Evolutionary conservation across 2,329 filamentous ascomycete genomes (phyloP), one percentile per base, ranked within the genome.

Genomic region (Aaosphaeria arxii): DNA sequence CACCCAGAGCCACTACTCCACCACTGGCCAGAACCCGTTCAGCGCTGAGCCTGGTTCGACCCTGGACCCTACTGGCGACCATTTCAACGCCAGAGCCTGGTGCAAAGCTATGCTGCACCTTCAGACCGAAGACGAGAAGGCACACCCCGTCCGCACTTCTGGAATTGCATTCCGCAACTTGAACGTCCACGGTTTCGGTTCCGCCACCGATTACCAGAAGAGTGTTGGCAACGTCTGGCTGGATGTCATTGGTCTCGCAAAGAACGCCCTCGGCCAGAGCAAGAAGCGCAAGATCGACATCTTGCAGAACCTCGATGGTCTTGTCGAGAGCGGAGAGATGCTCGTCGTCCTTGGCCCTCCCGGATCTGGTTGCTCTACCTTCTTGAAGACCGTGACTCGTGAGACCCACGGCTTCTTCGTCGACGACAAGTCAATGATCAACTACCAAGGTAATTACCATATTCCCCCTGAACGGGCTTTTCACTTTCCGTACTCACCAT

Each of bases 331-430:
- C 51, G 87, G 87, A 40, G 87, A 90, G 74, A 88, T 90, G 84
- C 71, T 89, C 30, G 84, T 89, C 11, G 87, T 89, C 2, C 77
- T 90, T 32, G 87, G 87, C 11, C 86, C 86, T 47, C 87, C 87
- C 2, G 76, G 73, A 50, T 77, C 75, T 51, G 87, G 87, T 46
- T 95, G 90, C 69, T 89, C 87, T 11, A 95, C 90, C 2, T 85
- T 95, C 54, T 76, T 95, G 49, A 95, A 95, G 75, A 88, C 89
- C 0, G 82, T 95, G 56, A 83, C 89, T 4, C 89, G 90, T 51
- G 89, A 95, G 70, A 89, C 87, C 24, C 86, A 91, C 57, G 90
- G 90, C 44, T 85, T 95, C 58, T 83, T 80, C 57, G 77, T 94
- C 11, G 87, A 89, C 42, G 73, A 86, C 3, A 73, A 76, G 7